Evolutionary conservation across 345 rosid species (phyloP).

Genomic region (Schrenkiella parvula): DNA sequence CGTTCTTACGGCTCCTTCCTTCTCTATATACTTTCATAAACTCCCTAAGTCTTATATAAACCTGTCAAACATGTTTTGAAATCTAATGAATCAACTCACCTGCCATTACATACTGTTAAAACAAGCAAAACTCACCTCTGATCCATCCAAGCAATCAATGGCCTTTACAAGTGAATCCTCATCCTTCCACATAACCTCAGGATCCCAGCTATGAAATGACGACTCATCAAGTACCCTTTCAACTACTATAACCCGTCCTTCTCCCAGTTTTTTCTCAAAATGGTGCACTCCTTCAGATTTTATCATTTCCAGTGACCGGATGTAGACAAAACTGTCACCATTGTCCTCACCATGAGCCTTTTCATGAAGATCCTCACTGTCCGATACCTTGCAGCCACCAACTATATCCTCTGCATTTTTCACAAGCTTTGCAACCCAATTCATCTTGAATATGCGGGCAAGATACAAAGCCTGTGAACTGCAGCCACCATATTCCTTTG

Average conservation of each 20-base stretch:
- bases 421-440: conserved; percentile 83
- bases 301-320: conserved; percentile 44
- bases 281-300: conserved; percentile 42
- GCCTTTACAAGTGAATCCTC: conserved; percentile 58
- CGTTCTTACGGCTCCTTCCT: conserved; percentile 44
- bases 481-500: conserved; percentile 66
- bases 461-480: conserved; percentile 47
- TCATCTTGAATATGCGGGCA: conserved; percentile 71
- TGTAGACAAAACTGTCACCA: conserved; percentile 12
- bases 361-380: conserved; percentile 20
- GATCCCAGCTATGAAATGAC: conserved; percentile 49
- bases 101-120: neutral
- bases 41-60: conserved; percentile 52
- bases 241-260: conserved; percentile 59
- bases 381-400: conserved; percentile 54
- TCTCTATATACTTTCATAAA: conserved; percentile 61
- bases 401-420: conserved; percentile 86
- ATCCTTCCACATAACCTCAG: conserved; percentile 49
- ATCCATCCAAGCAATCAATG: conserved; percentile 54
- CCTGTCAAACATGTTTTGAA: neutral
- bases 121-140: conserved; percentile 41
- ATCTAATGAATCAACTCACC: neutral
- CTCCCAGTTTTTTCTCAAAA: conserved; percentile 60
- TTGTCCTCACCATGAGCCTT: neutral
- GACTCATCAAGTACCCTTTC: conserved; percentile 51